Conservation (phyloP, 2,329 filamentous ascomycete species). For the Fusarium protoensiforme region DNA sequence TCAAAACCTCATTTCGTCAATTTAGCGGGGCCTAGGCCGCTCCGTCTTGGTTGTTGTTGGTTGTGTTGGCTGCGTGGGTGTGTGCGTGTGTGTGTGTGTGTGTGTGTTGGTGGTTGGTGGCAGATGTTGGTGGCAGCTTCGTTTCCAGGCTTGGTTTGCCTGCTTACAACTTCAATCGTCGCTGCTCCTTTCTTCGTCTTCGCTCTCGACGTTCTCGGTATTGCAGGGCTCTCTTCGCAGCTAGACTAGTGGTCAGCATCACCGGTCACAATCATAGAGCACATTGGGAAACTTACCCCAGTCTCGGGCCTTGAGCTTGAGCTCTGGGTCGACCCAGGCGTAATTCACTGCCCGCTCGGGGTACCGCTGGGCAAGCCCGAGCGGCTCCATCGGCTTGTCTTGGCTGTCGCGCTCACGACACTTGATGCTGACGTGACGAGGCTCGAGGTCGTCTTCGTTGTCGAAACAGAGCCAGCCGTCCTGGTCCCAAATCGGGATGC, state of each 20-base stretch:
- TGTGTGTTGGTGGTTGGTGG: background rate
- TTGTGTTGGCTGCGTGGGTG: background rate
- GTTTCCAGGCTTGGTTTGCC: background rate
- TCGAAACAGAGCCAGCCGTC: constrained; percentile 55
- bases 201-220: constrained; percentile 52
- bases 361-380: constrained; percentile 56
- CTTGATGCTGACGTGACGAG: constrained; percentile 52
- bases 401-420: constrained; percentile 52
- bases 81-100: background rate
- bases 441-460: constrained; percentile 52
- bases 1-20: constrained; percentile 19
- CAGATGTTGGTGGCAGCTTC: constrained; percentile 15
- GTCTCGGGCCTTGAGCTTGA: constrained; percentile 51
- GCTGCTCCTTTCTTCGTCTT: constrained; percentile 52
- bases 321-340: constrained; percentile 54
- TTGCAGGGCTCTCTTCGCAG: constrained; percentile 49
- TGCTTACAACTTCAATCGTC: constrained; percentile 49
- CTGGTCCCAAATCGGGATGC: constrained; percentile 53
- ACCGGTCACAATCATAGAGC: background rate
- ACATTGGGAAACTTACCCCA: constrained; percentile 52
- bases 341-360: constrained; percentile 60
- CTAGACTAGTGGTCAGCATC: constrained; percentile 41
- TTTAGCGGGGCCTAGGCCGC: constrained; percentile 13
- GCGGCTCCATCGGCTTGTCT: constrained; percentile 50
- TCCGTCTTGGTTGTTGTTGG: constrained; percentile 2